Conservation (phyloP, 495 filamentous ascomycete species). For the Ramalina peruviana region DNA sequence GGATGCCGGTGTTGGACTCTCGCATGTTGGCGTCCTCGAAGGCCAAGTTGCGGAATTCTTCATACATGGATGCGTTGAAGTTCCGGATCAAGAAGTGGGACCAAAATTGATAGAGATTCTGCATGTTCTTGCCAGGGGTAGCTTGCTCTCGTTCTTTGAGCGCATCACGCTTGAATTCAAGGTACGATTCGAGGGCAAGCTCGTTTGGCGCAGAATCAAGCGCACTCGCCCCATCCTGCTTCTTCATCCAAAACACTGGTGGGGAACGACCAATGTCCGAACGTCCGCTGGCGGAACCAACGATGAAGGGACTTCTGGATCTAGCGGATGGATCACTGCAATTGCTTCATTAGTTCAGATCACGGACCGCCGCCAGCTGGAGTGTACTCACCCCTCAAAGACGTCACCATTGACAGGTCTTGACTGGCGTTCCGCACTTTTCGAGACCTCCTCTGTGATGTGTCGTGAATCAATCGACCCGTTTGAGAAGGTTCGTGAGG, state of each 20-base stretch:
- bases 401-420: slow-evolving; percentile 11
- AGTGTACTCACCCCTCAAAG: slow-evolving; percentile 21
- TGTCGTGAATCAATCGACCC: slow-evolving; percentile 39
- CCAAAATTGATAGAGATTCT: slow-evolving; percentile 64
- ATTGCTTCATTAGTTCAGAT: not conserved
- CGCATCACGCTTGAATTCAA: slow-evolving; percentile 39
- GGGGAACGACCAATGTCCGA: slow-evolving; percentile 11
- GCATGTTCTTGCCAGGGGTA: slow-evolving; percentile 41
- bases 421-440: slow-evolving; percentile 17
- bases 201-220: slow-evolving; percentile 27
- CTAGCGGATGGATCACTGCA: slow-evolving; percentile 9
- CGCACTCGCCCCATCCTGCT: slow-evolving; percentile 21
- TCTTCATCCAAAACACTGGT: slow-evolving; percentile 34
- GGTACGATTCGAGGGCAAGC: slow-evolving; percentile 39
- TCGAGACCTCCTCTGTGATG: slow-evolving; percentile 23
- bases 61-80: slow-evolving; percentile 69
- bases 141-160: slow-evolving; percentile 41
- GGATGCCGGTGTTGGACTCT: slow-evolving; percentile 36
- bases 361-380: not conserved
- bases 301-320: slow-evolving; percentile 13
- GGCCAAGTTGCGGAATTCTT: slow-evolving; percentile 60
- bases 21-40: slow-evolving; percentile 46
- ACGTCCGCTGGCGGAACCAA: slow-evolving; percentile 7
- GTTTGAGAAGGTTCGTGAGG: slow-evolving; percentile 37
- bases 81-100: slow-evolving; percentile 59